These are phyloP conservation scores for Zarea fungicola DNA, from an alignment of 2,329 filamentous ascomycete species.

Conservation along the genomic window DNA sequence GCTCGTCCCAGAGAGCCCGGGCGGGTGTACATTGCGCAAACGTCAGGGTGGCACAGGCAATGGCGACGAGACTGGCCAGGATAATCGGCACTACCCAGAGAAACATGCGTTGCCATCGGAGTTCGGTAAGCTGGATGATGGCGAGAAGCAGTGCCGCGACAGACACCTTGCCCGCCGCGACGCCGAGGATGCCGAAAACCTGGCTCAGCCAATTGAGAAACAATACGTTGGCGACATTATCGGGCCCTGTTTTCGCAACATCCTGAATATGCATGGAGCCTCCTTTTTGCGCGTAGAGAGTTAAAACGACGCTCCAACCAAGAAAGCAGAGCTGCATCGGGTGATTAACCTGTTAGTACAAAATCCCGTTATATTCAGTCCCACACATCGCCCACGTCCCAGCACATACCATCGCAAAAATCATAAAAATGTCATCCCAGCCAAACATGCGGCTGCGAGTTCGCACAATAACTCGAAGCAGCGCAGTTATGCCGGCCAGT, in stretches of 20 bases:
- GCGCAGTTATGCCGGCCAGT: slow-evolving; percentile 14
- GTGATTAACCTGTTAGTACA: too few species aligned
- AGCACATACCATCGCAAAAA: slow-evolving; percentile 16
- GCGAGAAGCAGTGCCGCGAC: slow-evolving; percentile 18
- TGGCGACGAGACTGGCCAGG: slow-evolving; percentile 16
- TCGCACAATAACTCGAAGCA: slow-evolving; percentile 15
- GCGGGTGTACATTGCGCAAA: slow-evolving; percentile 20
- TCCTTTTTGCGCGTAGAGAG: slow-evolving; percentile 16
- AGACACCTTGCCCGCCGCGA: slow-evolving; percentile 19
- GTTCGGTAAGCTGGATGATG: slow-evolving; percentile 17
- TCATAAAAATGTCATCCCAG: slow-evolving; percentile 20
- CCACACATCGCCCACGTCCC: too few species aligned
- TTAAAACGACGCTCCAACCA: slow-evolving; percentile 17
- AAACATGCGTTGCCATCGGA: slow-evolving; percentile 19
- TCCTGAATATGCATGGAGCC: slow-evolving; percentile 17
- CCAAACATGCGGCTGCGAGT: slow-evolving; percentile 15
- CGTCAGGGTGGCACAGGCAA: slow-evolving; percentile 18
- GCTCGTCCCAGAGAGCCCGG: slow-evolving; percentile 18
- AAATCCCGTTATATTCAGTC: too few species aligned
- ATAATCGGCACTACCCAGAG: slow-evolving; percentile 18
- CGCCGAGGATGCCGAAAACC: slow-evolving; percentile 18
- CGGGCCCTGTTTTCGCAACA: slow-evolving; percentile 15
- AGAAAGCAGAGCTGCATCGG: slow-evolving; percentile 17
- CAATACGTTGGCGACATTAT: slow-evolving; percentile 18
- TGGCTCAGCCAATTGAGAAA: slow-evolving; percentile 20